Evolutionary conservation across 371 early-diverging fungal species (phyloP).

Genomic region (Cokeromyces recurvatus): DNA sequence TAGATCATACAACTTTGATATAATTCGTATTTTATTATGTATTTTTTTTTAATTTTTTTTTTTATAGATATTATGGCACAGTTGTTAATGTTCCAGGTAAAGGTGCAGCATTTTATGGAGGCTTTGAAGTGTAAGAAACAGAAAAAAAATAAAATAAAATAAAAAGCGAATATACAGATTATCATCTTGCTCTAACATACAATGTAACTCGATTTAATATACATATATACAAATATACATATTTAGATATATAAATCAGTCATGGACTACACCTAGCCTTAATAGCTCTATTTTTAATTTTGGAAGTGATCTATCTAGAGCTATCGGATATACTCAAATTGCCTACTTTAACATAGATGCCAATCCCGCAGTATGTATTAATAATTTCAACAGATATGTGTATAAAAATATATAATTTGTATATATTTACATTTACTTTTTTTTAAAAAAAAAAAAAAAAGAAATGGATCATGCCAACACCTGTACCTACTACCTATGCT

Average conservation of each 20-base stretch:
- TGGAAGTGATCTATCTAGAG: background rate
- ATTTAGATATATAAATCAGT: background rate
- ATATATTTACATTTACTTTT: too few species aligned
- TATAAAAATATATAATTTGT: too few species aligned
- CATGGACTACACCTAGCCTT: background rate
- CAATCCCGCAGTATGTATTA: too few species aligned
- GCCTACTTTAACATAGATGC: background rate
- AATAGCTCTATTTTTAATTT: background rate
- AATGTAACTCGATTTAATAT: background rate
- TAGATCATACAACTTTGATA: too few species aligned
- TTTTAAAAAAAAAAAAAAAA: too few species aligned
- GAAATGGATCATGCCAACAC: background rate
- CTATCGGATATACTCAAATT: slow-evolving; percentile 2
- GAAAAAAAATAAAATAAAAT: too few species aligned
- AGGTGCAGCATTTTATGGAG: slow-evolving; percentile 3
- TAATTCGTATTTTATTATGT: background rate
- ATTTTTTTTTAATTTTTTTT: background rate
- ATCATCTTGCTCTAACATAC: too few species aligned
- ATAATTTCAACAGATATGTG: too few species aligned
- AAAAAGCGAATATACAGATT: too few species aligned
- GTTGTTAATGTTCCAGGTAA: background rate
- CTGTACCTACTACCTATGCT: background rate
- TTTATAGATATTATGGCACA: slow-evolving; percentile 1
- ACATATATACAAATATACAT: background rate
- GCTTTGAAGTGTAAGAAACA: slow-evolving; percentile 1